Evolutionary conservation across 129 eudicot genomes (phyloP).

Genomic region (sunflower (Helianthus annuus)): DNA sequence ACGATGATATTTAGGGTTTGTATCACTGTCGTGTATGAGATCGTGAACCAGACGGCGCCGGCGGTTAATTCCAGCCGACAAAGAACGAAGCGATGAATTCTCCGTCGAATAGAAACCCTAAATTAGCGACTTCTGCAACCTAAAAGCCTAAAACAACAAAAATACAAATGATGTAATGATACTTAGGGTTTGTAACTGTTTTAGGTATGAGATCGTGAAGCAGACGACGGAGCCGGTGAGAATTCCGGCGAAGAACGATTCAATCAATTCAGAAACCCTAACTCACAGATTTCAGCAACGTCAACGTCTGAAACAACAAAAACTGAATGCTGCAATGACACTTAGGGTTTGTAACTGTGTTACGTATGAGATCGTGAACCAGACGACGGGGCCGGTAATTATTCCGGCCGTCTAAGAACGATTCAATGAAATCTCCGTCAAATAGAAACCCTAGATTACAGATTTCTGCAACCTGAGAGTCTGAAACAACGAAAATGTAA

Average conservation of each 20-base stretch:
- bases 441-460: conserved; percentile 2
- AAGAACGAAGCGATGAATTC: no score
- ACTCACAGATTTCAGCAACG: neutral
- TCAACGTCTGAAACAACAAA: conserved; percentile 4
- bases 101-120: conserved; percentile 4
- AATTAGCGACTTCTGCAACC: conserved; percentile 8
- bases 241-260: no score
- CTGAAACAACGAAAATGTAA: conserved; percentile 7
- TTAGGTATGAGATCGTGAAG: conserved; percentile 29
- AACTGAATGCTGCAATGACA: conserved; percentile 6
- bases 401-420: conserved; percentile 26
- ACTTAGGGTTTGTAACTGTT: conserved; percentile 2
- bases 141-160: conserved; percentile 4
- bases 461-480: conserved; percentile 6
- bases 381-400: conserved; percentile 30
- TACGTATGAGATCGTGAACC: conserved; percentile 33
- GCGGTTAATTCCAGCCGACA: no score
- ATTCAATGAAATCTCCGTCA: no score
- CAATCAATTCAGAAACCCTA: neutral
- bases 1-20: no score
- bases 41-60: no score
- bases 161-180: conserved; percentile 9
- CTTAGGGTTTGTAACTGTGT: conserved; percentile 2
- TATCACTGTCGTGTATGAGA: no score
- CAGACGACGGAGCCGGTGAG: conserved; percentile 34